Conservation (phyloP, 225 moss, liverwort and hornwort genomes). For the Neckera pumila region DNA sequence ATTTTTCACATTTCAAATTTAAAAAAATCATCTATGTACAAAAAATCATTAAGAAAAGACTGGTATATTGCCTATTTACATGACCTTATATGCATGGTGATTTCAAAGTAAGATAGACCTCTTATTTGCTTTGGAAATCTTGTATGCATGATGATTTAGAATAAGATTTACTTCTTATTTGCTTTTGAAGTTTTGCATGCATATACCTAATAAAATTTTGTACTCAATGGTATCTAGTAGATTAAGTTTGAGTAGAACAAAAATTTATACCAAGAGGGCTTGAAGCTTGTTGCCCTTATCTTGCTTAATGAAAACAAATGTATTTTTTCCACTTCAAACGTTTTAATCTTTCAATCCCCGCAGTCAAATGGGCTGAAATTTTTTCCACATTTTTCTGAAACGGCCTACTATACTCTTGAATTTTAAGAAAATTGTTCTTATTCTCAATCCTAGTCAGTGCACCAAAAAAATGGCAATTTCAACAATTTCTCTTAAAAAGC, state of each 20-base stretch:
- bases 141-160: too few species aligned
- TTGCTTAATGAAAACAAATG: neutral
- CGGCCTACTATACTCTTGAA: rapidly evolving
- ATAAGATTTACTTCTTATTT: neutral
- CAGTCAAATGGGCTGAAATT: neutral
- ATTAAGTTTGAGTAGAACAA: too few species aligned
- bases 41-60: neutral
- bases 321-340: neutral
- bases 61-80: rapidly evolving
- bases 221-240: neutral
- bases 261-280: too few species aligned
- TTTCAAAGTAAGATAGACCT: too few species aligned
- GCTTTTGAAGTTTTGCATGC: neutral
- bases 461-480: neutral
- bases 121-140: neutral
- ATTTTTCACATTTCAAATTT: neutral
- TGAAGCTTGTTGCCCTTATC: rapidly evolving
- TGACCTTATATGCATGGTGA: too few species aligned
- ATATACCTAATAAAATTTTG: neutral
- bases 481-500: neutral
- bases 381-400: rapidly evolving
- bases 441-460: neutral
- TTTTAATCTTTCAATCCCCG: neutral
- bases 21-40: rapidly evolving
- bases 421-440: neutral